A percentile compares a stretch with the other conserved stretches of the same genome.
These are phyloP conservation scores for Geotrichum restrictum DNA, from an alignment of 1,139 yeast species.

Conservation along the genomic window DNA sequence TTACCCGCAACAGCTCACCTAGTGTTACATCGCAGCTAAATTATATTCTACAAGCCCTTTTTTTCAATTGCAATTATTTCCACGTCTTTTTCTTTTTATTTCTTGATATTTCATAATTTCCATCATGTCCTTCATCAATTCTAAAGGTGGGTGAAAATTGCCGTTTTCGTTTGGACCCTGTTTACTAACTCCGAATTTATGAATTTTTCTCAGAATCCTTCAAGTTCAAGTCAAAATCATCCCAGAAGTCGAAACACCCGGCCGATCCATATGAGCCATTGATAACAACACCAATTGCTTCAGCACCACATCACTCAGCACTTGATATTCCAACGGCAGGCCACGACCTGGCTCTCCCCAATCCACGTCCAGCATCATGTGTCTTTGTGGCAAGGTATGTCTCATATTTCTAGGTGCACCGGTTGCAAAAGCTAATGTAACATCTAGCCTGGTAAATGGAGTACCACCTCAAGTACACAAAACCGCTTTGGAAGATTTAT, in stretches of 20 bases:
- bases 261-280: background rate
- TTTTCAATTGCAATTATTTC: background rate
- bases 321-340: background rate
- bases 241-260: background rate
- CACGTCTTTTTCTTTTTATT: background rate
- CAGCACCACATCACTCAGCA: background rate
- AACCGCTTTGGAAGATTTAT: conserved; percentile 53
- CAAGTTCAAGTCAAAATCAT: conserved; percentile 12
- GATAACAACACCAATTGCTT: background rate
- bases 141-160: conserved; percentile 14
- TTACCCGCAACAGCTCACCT: background rate
- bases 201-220: conserved; percentile 12
- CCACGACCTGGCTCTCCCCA: conserved; percentile 6
- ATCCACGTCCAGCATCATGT: conserved; percentile 68
- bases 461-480: conserved; percentile 20
- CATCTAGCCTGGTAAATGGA: conserved; percentile 21
- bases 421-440: too few relatives aligned
- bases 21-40: background rate
- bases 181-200: background rate
- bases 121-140: conserved; percentile 19
- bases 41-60: background rate
- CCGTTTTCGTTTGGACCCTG: conserved; percentile 10
- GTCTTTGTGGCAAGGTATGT: conserved; percentile 69
- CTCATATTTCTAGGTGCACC: too few relatives aligned
- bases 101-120: background rate